phyloP scores from a whole-genome alignment of 257 asterid species.

The Solanum sitiens region DNA sequence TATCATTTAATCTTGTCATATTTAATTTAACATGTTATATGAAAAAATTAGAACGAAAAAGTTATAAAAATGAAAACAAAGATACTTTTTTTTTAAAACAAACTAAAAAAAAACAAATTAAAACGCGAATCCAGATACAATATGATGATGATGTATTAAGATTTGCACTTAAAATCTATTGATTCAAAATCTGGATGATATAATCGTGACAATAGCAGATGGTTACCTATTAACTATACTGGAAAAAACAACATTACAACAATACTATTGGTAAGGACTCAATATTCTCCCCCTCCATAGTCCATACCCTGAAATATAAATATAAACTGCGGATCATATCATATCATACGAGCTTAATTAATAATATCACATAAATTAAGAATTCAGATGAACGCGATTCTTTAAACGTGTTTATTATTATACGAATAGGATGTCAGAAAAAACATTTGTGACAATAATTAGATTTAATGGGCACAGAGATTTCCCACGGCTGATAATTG shows the following conservation, averaged over 20 bases:
- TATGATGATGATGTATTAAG: background rate
- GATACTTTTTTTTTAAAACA: rapidly evolving
- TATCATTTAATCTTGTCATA: too few relatives aligned
- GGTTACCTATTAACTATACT: background rate
- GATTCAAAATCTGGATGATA: background rate
- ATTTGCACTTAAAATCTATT: background rate
- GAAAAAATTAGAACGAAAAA: background rate
- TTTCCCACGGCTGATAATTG: background rate
- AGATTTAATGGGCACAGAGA: background rate
- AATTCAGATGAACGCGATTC: too few relatives aligned
- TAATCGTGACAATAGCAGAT: background rate
- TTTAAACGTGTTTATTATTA: background rate
- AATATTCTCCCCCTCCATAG: background rate
- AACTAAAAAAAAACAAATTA: too few relatives aligned
- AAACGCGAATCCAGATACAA: background rate
- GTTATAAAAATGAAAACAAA: background rate
- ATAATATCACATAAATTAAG: too few relatives aligned
- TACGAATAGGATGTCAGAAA: background rate
- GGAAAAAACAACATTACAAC: background rate
- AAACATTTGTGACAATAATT: background rate
- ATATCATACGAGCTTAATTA: too few relatives aligned
- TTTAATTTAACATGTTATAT: background rate
- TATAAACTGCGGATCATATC: too few relatives aligned
- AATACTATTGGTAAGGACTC: too few relatives aligned
- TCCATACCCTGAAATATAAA: background rate